Evolutionary conservation across 805 yeast genomes (phyloP), one percentile per base, ranked within the genome.

Genomic region (Teunomyces aglyptinius): DNA sequence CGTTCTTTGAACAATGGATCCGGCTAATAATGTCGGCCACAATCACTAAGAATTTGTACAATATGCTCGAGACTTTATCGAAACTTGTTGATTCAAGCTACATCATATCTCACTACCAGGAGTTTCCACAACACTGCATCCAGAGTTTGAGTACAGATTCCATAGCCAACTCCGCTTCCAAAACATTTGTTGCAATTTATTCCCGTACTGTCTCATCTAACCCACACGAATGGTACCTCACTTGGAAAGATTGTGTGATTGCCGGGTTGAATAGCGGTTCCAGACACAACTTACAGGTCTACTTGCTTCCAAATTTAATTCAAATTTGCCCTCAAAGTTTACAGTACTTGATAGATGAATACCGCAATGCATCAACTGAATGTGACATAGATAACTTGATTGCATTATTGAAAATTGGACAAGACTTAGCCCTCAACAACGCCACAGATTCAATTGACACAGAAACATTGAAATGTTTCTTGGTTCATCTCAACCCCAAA

Each of bases 121-220:
- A 52, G 1, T 81, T 86, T 49, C 63, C 81, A 3, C 53, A 53
- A 2, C 65, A 65, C 7, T 74, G 86, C n/a, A 57, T 86, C 11
- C 54, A 65, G 2, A 62, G 73, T 13, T 81, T 86, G 67, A 65
- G 70, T 51, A 72, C 82, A 1, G 81, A 78, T 52, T 77, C 89
- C 0, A 60, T 89, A 46, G 84, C 94, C 0, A 86, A 81, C 49
- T 77, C 85, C 2, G 72, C 82, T 15, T 83, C 86, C n/a, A 85
- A 81, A 56, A 72, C 83, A 13, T 47, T 85, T 1, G 69, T 70
- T 5, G 57, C 75, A 0, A 49, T 56, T 50, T 69, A 43, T 49
- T 49, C 50, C 26, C 61, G 47, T 13, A 48, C 51, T 15, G 39
- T 43, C 16, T 26, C 40, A 8, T 43, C 50, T 13, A 42, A 38